Evolutionary conservation across 176 grass and related monocot species (phyloP), one percentile per base, ranked within the genome.

Genomic region (Hordeum marinum): DNA sequence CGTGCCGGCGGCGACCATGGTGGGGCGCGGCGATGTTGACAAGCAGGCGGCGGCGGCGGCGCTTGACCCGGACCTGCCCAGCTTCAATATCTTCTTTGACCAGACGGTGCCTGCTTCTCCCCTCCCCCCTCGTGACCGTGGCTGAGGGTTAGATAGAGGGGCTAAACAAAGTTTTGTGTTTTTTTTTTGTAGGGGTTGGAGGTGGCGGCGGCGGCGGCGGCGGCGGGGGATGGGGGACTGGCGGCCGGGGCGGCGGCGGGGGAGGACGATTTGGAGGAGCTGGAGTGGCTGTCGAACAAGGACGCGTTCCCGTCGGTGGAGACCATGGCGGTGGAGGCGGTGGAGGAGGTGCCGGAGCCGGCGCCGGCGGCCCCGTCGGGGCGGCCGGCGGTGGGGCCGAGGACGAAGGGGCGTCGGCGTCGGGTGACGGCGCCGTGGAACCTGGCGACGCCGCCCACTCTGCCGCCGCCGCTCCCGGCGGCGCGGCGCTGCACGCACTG

Each of bases 211-310:
- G 68, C 86, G 45, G 32, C 41, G 36, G n/a, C n/a, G n/a, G 72
- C 29, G 82, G 59, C 7, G 64, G 83, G 36, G 89, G 62, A 27
- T 0, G 12, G 43, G 40, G 70, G 0, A 31, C 64, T 7, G 23
- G 40, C 11, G 68, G 23, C 69, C 4, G 69, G 34, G 69, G 50
- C 50, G 18, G 52, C 52, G 72, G 55, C 46, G 64, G 89, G 78
- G 78, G 78, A 80, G 4, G 90, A 90, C 7, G 92, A 91, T 5
- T 88, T 92, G 52, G 92, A 95, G 79, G 95, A 92, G 67, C 71
- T 98, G 60, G 95, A 98, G 85, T 98, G 93, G 93, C 84, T 98
- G 15, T 82, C 80, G 13, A 95, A 98, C 54, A 95, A 80, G 78
- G 95, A 98, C 72, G 91, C 91, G 10, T 98, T 98, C 69, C 95